Percentiles rank a stretch among this genome's conserved stretches.
These are phyloP conservation scores for Penicillium alfredii DNA, from an alignment of 495 filamentous ascomycete species.

Conservation along the genomic window DNA sequence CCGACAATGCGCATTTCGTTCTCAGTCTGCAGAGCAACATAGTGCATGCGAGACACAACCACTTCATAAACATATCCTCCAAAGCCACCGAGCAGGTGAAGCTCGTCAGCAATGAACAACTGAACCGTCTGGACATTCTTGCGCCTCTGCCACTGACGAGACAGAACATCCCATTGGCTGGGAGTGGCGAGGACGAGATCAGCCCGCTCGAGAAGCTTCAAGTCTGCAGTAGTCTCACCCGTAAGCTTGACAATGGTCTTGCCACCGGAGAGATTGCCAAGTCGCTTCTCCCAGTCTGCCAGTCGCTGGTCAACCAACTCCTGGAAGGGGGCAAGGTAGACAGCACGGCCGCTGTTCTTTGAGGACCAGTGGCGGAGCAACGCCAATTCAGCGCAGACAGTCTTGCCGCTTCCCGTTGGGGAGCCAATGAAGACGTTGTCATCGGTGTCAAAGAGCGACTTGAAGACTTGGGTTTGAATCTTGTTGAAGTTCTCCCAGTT, in stretches of 20 bases:
- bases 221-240: constrained; percentile 85
- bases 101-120: constrained; percentile 91
- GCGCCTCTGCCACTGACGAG: constrained; percentile 88
- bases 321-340: constrained; percentile 95
- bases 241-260: constrained; percentile 93
- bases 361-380: constrained; percentile 79
- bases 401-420: constrained; percentile 91
- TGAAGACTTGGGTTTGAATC: constrained; percentile 95
- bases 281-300: constrained; percentile 76
- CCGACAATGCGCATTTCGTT: constrained; percentile 82
- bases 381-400: constrained; percentile 92
- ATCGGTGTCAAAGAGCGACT: constrained; percentile 80
- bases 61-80: constrained; percentile 91
- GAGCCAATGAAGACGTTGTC: constrained; percentile 90
- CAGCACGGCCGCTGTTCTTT: constrained; percentile 65
- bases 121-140: constrained; percentile 91
- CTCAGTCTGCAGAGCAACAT: constrained; percentile 83
- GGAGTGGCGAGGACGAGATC: constrained; percentile 93
- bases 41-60: constrained; percentile 95
- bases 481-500: constrained; percentile 91
- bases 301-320: constrained; percentile 78
- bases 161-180: constrained; percentile 90
- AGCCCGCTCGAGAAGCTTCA: constrained; percentile 80
- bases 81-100: constrained; percentile 91
- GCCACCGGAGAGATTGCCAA: constrained; percentile 67